Conservation (phyloP, 2,329 filamentous ascomycete genomes). For the Cladobotryum mycophilum region DNA sequence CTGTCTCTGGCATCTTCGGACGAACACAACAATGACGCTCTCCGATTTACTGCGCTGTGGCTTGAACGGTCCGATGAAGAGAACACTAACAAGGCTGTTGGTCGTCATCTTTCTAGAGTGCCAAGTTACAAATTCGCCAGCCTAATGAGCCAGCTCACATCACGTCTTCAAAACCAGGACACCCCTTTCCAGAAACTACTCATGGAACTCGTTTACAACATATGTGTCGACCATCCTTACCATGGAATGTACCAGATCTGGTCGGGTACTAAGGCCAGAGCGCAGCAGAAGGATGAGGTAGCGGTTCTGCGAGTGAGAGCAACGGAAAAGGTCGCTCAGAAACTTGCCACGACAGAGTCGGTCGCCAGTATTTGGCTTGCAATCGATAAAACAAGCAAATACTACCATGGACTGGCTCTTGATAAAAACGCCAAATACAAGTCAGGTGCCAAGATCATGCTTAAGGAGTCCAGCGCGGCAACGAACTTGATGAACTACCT, state of each 20-base stretch:
- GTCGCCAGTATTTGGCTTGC: conserved; percentile 58
- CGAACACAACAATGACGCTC: conserved; percentile 78
- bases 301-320: conserved; percentile 69
- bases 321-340: conserved; percentile 60
- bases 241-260: conserved; percentile 98
- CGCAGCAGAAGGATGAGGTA: conserved; percentile 65
- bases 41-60: conserved; percentile 93
- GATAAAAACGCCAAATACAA: conserved; percentile 62
- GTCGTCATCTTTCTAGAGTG: conserved; percentile 62
- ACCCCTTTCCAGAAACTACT: conserved; percentile 73
- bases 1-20: conserved; percentile 79
- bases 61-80: conserved; percentile 75
- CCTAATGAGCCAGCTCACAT: conserved; percentile 93
- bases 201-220: conserved; percentile 66
- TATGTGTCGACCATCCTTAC: conserved; percentile 89
- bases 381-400: conserved; percentile 67
- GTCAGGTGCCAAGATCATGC: conserved; percentile 55
- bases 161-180: conserved; percentile 69
- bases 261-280: conserved; percentile 66
- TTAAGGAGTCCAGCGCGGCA: conserved; percentile 60
- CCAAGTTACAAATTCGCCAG: conserved; percentile 87
- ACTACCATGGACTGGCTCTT: conserved; percentile 58
- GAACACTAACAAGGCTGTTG: conserved; percentile 71
- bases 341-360: conserved; percentile 47
- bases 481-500: conserved; percentile 57